Percentiles rank a stretch among this genome's conserved stretches.
phyloP scores from a whole-genome alignment of 768 basidiomycete species.

The Rickenella mellea region DNA sequence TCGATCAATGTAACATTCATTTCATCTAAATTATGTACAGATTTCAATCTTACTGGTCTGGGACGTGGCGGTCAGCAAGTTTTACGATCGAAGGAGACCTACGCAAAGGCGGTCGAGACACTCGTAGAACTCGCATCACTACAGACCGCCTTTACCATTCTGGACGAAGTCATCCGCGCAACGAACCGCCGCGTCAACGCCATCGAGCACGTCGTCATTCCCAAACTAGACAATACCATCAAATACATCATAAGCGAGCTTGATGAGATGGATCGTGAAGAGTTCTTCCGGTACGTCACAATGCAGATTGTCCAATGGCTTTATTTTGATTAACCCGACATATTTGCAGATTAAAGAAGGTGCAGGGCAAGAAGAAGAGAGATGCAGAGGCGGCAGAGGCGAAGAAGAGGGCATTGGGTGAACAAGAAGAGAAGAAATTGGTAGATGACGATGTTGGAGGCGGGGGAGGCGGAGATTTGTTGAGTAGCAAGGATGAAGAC shows the following conservation, averaged over 20 bases:
- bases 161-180: constrained; percentile 98
- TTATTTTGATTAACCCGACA: not conserved
- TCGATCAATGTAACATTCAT: not conserved
- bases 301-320: constrained; percentile 3
- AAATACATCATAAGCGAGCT: constrained; percentile 96
- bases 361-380: constrained; percentile 94
- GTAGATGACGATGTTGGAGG: constrained; percentile 22
- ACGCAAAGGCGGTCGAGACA: constrained; percentile 95
- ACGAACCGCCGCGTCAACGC: constrained; percentile 98
- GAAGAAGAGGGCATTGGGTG: constrained; percentile 9
- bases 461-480: constrained; percentile 45
- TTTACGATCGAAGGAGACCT: constrained; percentile 89
- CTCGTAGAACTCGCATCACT: constrained; percentile 94
- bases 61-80: constrained; percentile 97
- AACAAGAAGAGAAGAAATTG: constrained; percentile 14
- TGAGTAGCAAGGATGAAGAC: constrained; percentile 85
- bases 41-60: constrained; percentile 94
- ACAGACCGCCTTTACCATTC: constrained; percentile 95
- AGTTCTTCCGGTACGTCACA: constrained; percentile 79
- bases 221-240: constrained; percentile 92
- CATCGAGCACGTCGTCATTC: constrained; percentile 95
- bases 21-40: constrained; percentile 27
- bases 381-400: constrained; percentile 41
- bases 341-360: constrained; percentile 75
- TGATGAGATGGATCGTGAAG: constrained; percentile 97